Percentiles rank a stretch among this genome's conserved stretches.
phyloP scores from a whole-genome alignment of 176 grass and related monocot genomes.

The Zoysia pacifica region DNA sequence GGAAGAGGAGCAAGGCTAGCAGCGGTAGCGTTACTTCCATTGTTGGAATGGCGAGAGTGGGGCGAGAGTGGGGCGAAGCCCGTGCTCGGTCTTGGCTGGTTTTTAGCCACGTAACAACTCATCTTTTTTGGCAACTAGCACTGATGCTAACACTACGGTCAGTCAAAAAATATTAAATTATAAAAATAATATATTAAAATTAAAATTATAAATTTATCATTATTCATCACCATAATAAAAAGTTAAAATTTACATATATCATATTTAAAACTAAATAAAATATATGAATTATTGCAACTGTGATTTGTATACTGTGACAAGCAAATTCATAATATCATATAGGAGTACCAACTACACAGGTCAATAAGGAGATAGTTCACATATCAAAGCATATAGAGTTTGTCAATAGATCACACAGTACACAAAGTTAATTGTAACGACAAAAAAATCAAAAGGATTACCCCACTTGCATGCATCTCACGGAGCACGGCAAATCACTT shows the following conservation, averaged over 20 bases:
- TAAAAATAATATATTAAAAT: too few relatives aligned
- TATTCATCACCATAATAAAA: too few relatives aligned
- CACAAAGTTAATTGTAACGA: background rate
- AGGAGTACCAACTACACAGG: background rate
- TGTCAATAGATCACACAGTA: conserved; percentile 11
- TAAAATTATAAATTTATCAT: too few relatives aligned
- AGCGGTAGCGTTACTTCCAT: conserved; percentile 7
- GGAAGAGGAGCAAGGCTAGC: background rate
- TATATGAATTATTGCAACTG: background rate
- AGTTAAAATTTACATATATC: too few relatives aligned
- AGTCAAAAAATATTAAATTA: too few relatives aligned
- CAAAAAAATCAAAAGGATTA: conserved; percentile 39
- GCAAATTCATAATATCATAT: background rate
- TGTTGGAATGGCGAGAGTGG: background rate
- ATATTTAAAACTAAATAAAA: background rate
- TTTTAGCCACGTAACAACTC: too few relatives aligned
- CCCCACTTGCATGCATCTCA: conserved; percentile 82
- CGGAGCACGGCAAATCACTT: conserved; percentile 81
- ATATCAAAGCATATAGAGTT: background rate
- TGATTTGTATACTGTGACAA: background rate
- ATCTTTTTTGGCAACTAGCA: too few relatives aligned
- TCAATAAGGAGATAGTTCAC: background rate
- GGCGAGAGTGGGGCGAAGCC: too few relatives aligned
- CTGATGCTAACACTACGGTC: too few relatives aligned
- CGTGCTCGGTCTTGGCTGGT: too few relatives aligned